Evolutionary conservation across 257 asterid species (phyloP), one percentile per base, ranked within the genome.

Genomic region (Salvia miltiorrhiza): DNA sequence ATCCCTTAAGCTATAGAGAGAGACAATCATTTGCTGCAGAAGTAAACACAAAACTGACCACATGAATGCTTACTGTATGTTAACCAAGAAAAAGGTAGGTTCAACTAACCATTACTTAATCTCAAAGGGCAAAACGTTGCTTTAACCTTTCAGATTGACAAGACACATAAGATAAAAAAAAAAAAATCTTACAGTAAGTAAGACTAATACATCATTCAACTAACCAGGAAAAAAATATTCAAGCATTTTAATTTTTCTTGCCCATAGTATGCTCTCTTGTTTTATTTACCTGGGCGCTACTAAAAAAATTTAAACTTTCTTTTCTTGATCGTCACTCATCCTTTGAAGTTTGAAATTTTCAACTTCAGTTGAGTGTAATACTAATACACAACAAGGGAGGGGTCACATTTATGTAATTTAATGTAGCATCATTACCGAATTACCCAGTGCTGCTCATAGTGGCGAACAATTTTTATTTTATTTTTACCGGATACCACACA

Each of bases 21-120:
- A 30, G 32, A 21, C 30, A 37, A 61, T 39, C 37, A 24, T 37
- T 20, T 37, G 28, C 45, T 53, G 41, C 44, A 14, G 47, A 37
- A 54, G 23, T 13, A 39, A 21, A 48, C 64, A 58, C 58, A 70
- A 45, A 19, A 28, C 13, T 70, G 74, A 57, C 30, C 1, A 20
- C 11, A 63, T 28, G 44, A 64, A 26, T 3, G 30, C 40, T 70
- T 23, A 33, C 16, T 7, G 23, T 23, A 21, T 40, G 28, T 19
- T 11, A 17, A 37, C 66, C 47, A 12, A 30, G 20, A 57, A 32
- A 12, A 20, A 16, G 33, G 54, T 24, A 61, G 76, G 65, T 61
- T 61, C 56, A 71, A 50, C 76, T 37, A 45, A 62, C 63, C 63
- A 61, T 35, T 37, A 24, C 48, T 39, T 9, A 5, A 26, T 45